A percentile compares a stretch with the other conserved stretches of the same genome.
These are phyloP conservation scores for Kregervanrija fluxuum DNA, from an alignment of 805 yeast genomes.

Conservation along the genomic window DNA sequence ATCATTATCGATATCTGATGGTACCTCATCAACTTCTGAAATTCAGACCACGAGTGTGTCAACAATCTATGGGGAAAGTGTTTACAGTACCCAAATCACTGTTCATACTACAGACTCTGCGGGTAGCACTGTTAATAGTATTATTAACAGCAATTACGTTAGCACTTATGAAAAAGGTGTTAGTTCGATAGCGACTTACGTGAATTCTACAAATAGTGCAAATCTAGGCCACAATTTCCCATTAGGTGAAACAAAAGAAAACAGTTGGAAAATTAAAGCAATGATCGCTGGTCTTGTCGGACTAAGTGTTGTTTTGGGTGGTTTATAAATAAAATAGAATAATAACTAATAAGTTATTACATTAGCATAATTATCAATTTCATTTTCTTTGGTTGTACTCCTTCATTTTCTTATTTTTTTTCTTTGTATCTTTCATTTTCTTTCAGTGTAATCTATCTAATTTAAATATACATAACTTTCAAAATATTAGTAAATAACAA, in stretches of 20 bases:
- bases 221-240: not conserved
- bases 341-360: no score
- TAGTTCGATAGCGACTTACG: constrained; percentile 13
- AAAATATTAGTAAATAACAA: no score
- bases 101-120: not conserved
- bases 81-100: not conserved
- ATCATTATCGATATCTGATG: not conserved
- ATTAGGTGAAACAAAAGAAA: constrained; percentile 3
- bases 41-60: not conserved
- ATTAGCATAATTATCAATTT: no score
- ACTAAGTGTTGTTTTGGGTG: constrained; percentile 15
- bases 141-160: constrained; percentile 10
- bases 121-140: constrained; percentile 4
- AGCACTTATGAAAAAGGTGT: constrained; percentile 12
- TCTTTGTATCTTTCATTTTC: no score
- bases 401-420: no score
- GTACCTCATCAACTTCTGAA: not conserved
- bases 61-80: constrained; percentile 2
- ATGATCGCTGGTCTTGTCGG: constrained; percentile 17
- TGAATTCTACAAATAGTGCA: constrained; percentile 16
- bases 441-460: no score
- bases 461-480: no score
- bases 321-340: constrained; percentile 5
- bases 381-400: no score
- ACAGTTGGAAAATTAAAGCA: constrained; percentile 17